Evolutionary conservation across 1,284 basidiomycete genomes (phyloP), one percentile per base, ranked within the genome.

Genomic region (Rhodotorula sp.): DNA sequence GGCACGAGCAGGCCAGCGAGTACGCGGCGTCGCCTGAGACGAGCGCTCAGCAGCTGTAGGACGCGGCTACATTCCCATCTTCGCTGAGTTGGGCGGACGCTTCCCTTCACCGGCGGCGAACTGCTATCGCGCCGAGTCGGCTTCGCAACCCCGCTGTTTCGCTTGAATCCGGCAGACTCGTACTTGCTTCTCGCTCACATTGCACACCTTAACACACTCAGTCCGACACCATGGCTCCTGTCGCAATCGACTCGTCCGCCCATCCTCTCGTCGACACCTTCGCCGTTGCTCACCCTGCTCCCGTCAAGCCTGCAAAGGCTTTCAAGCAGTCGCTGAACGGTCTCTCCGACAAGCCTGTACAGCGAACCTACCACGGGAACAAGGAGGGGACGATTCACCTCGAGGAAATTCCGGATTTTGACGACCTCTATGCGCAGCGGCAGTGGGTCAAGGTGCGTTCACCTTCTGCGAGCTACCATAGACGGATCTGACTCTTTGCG

Each of bases 331-430:
- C 51, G 16, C 37, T 67, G 13, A 28, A n/a, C 31, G 31, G 22
- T 16, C 63, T 71, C 28, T 10, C 30, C 30, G 20, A 54, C 9
- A 55, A 65, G 50, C 63, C 70, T 22, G 51, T 68, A 20, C 20
- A 77, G 47, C 71, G 78, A 20, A 76, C 71, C 31, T 79, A 73
- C 73, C 70, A 78, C 22, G 78, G 78, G 3, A 73, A 78, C 73
- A 70, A 75, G 62, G 77, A 74, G 51, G 77, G 77, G 44, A 79
- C 68, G 18, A 62, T 80, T 58, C 55, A 72, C 34, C 71, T 78
- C 48, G 34, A 72, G 26, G 71, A 55, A 13, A 73, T 73, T 52
- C 78, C 78, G 6, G 71, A 73, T 50, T 79, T 74, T 62, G 78
- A 74, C 31, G 77, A 73, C 62, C 64, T 76, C 30, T 65, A 75